phyloP scores from a whole-genome alignment of 495 filamentous ascomycete genomes.

The Penicillium odoratum region DNA sequence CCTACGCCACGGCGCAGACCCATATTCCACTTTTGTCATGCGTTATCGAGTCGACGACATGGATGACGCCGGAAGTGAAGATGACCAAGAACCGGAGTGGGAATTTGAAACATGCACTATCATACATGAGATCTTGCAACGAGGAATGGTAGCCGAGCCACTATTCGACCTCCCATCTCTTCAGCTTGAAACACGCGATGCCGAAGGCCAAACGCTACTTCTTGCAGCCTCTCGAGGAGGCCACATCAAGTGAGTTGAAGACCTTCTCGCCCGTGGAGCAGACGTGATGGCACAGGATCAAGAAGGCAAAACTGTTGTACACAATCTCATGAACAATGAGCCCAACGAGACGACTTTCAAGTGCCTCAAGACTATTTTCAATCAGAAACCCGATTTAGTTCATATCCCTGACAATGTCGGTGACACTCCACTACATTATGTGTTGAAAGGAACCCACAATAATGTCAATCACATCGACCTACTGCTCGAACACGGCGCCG shows the following conservation, averaged over 20 bases:
- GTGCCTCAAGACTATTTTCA: background rate
- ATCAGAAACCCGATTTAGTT: background rate
- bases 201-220: conserved; percentile 17
- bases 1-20: background rate
- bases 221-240: background rate
- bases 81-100: background rate
- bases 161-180: conserved; percentile 16
- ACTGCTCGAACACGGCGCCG: background rate
- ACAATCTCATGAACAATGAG: background rate
- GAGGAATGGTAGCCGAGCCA: conserved; percentile 6
- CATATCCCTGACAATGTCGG: background rate
- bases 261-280: background rate
- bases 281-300: background rate
- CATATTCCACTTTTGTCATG: background rate
- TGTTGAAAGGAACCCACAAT: background rate
- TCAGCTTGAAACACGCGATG: conserved; percentile 14
- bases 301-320: background rate
- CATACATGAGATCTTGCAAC: background rate
- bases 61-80: background rate
- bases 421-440: background rate
- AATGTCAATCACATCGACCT: background rate
- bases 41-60: background rate
- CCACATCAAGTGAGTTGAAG: background rate
- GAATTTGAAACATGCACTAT: background rate
- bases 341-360: background rate